Conservation (phyloP, 176 grass and related monocot genomes). For the Musa acuminata region DNA sequence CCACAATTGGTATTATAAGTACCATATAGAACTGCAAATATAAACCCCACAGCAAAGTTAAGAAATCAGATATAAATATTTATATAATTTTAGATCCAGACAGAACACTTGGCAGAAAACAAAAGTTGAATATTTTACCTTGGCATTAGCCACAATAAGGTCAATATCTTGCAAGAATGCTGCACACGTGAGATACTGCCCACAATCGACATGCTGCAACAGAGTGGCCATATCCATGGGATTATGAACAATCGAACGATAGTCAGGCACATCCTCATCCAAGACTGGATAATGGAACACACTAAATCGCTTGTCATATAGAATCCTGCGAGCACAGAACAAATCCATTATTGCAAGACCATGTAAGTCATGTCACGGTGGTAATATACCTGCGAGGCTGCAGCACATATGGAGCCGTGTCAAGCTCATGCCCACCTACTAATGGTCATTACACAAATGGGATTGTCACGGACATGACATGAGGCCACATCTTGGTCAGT, state of each 20-base stretch:
- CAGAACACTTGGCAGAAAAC: not conserved
- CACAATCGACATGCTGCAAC: conserved; percentile 82
- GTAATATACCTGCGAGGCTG: too few relatives aligned
- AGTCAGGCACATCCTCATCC: conserved; percentile 90
- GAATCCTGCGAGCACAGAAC: conserved; percentile 31
- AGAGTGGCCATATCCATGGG: conserved; percentile 96
- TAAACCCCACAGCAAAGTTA: not conserved
- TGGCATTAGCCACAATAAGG: conserved; percentile 88
- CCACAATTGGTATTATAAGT: not conserved
- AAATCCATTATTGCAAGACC: not conserved
- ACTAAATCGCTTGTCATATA: conserved; percentile 87
- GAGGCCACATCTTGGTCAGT: not conserved
- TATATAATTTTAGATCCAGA: too few relatives aligned
- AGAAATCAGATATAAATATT: too few relatives aligned
- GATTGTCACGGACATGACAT: not conserved
- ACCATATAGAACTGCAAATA: not conserved
- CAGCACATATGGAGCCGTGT: too few relatives aligned
- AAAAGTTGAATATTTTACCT: conserved; percentile 38
- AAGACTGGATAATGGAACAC: conserved; percentile 84
- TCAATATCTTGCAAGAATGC: conserved; percentile 81
- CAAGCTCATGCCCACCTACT: not conserved
- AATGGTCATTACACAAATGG: not conserved
- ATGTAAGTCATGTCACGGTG: not conserved
- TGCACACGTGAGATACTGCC: conserved; percentile 50
- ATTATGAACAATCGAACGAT: conserved; percentile 64